Evolutionary conservation across 306 rosid species (phyloP).

Genomic region (Fagus sylvatica): DNA sequence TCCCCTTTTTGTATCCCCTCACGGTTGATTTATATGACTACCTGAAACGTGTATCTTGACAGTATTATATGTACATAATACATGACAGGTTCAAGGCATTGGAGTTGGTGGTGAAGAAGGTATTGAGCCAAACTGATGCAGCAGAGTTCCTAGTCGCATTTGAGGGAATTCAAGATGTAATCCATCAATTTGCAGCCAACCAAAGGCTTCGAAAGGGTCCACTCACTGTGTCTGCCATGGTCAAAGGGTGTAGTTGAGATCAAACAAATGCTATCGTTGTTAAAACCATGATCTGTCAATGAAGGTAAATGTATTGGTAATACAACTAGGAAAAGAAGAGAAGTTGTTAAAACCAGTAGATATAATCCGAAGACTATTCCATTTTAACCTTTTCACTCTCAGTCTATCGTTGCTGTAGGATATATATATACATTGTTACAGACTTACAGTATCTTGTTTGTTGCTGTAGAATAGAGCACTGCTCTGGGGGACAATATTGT

Average conservation of each 20-base stretch:
- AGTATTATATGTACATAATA: not conserved
- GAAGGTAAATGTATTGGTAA: too few relatives aligned
- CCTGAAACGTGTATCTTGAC: not conserved
- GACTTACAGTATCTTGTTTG: too few relatives aligned
- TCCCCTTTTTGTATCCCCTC: too few relatives aligned
- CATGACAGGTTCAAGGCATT: slow-evolving; percentile 39
- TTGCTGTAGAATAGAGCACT: too few relatives aligned
- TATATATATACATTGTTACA: too few relatives aligned
- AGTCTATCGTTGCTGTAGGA: too few relatives aligned
- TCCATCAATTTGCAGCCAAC: slow-evolving; percentile 37
- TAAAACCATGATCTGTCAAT: not conserved
- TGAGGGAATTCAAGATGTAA: slow-evolving; percentile 44
- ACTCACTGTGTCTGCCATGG: slow-evolving; percentile 28
- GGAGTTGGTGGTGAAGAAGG: slow-evolving; percentile 47
- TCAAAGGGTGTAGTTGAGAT: slow-evolving; percentile 22
- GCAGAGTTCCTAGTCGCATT: slow-evolving; percentile 49
- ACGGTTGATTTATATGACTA: too few relatives aligned
- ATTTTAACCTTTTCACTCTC: too few relatives aligned
- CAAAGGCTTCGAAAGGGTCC: slow-evolving; percentile 35
- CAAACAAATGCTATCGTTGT: not conserved
- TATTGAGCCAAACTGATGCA: slow-evolving; percentile 37
- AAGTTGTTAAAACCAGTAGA: too few relatives aligned
- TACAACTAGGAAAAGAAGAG: too few relatives aligned
- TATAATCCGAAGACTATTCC: too few relatives aligned
- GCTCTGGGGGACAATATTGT: too few relatives aligned